Percentiles rank a stretch among this genome's conserved stretches.
phyloP scores from a whole-genome alignment of 495 filamentous ascomycete genomes.

The Chaetomium fimeti region DNA sequence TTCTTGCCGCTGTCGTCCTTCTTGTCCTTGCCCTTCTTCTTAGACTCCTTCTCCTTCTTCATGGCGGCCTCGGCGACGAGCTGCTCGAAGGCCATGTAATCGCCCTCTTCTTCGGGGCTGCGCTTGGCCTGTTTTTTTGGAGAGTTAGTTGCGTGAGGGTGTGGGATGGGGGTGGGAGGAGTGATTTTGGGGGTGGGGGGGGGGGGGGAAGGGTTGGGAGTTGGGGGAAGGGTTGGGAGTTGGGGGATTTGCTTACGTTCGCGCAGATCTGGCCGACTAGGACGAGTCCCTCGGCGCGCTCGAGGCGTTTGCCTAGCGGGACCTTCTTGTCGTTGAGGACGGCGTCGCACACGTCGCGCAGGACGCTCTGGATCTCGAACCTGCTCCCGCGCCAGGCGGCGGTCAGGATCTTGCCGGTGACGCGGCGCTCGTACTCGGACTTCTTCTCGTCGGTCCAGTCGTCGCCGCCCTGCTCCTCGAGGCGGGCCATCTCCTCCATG shows the following conservation, averaged over 20 bases:
- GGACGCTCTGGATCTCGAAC: conserved; percentile 95
- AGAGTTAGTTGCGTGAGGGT: conserved; percentile 21
- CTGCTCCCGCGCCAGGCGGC: conserved; percentile 96
- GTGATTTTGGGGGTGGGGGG: not conserved
- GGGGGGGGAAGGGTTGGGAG: too few species aligned
- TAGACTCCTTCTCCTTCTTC: conserved; percentile 80
- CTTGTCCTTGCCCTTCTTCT: conserved; percentile 71
- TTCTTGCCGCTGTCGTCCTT: conserved; percentile 55
- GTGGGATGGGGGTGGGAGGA: conserved; percentile 7
- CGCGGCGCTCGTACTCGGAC: conserved; percentile 89
- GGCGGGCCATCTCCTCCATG: conserved; percentile 97
- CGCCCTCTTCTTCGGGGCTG: conserved; percentile 93
- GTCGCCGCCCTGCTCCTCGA: conserved; percentile 92
- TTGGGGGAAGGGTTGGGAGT: too few species aligned
- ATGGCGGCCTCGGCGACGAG: conserved; percentile 93
- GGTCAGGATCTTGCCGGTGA: conserved; percentile 98
- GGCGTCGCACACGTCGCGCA: conserved; percentile 78
- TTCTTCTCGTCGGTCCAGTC: conserved; percentile 99
- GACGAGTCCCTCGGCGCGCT: conserved; percentile 85
- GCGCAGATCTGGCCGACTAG: conserved; percentile 83
- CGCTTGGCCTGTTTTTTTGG: conserved; percentile 66
- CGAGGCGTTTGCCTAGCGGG: conserved; percentile 75
- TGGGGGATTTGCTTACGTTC: conserved; percentile 58
- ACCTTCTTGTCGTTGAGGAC: conserved; percentile 77
- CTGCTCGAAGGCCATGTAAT: conserved; percentile 98